Evolutionary conservation across 176 grass and related monocot species (phyloP).

Genomic region (Urochloa ruziziensis): DNA sequence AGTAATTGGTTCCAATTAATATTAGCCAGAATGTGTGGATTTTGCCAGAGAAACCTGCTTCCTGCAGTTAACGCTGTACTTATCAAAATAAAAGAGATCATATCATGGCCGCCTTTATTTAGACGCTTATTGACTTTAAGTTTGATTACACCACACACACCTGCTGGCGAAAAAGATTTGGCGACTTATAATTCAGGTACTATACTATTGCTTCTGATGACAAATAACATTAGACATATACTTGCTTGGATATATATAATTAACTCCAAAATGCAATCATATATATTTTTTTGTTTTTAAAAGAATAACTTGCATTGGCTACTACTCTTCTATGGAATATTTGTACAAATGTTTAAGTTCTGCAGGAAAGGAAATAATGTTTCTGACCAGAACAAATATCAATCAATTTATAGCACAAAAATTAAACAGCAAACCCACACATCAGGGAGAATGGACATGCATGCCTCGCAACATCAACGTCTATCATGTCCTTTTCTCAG

Average conservation of each 20-base stretch:
- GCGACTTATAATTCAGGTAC: not conserved
- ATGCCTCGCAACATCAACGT: not conserved
- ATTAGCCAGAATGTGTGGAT: not conserved
- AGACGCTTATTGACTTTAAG: not conserved
- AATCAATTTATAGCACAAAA: not conserved
- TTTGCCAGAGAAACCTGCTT: not conserved
- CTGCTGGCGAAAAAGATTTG: not conserved
- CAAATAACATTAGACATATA: not conserved
- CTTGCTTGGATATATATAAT: not conserved
- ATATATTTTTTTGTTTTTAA: not conserved
- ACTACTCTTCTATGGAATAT: too few species aligned
- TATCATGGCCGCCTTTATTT: not conserved
- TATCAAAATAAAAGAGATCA: not conserved
- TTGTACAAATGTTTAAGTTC: too few species aligned
- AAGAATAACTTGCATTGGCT: not conserved
- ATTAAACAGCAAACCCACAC: conserved; percentile 16
- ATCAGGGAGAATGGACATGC: not conserved
- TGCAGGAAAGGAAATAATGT: not conserved
- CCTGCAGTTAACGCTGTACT: not conserved
- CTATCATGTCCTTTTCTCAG: not conserved
- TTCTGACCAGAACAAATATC: conserved; percentile 8
- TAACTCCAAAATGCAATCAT: not conserved
- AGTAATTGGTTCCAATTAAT: too few species aligned
- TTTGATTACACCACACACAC: conserved; percentile 12
- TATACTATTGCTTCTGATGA: not conserved